Evolutionary conservation across 306 rosid species (phyloP).

Genomic region (Vachellia collinsii): DNA sequence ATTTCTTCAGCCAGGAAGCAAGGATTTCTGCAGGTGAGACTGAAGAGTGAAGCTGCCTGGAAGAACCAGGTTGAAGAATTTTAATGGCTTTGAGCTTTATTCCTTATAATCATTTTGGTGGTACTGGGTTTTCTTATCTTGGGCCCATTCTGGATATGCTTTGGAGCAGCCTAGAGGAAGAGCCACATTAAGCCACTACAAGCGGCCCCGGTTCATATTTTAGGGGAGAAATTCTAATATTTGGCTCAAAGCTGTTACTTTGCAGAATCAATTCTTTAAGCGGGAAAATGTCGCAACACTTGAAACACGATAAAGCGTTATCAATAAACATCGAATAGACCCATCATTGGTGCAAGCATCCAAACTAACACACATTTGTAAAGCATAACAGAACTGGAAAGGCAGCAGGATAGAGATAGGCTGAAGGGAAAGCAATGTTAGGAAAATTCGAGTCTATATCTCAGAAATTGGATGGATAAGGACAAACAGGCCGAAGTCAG

Average conservation of each 20-base stretch:
- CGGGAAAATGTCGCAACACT: not conserved
- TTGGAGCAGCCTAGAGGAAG: not conserved
- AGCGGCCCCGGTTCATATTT: no score
- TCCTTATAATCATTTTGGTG: not conserved
- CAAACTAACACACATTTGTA: conserved; percentile 20
- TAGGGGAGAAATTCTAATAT: not conserved
- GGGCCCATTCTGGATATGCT: not conserved
- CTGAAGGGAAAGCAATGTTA: conserved; percentile 24
- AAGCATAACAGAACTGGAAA: conserved; percentile 16
- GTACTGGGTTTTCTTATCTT: not conserved
- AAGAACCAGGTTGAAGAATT: no score
- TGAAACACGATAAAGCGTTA: not conserved
- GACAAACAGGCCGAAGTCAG: conserved; percentile 17
- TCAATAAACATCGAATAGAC: not conserved
- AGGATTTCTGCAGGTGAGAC: not conserved
- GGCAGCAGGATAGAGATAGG: not conserved
- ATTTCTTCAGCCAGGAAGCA: not conserved
- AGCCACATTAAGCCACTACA: no score
- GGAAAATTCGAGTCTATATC: conserved; percentile 41
- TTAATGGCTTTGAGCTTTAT: not conserved
- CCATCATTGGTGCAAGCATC: conserved; percentile 35
- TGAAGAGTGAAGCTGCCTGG: not conserved
- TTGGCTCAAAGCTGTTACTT: not conserved
- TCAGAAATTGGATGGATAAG: conserved; percentile 26
- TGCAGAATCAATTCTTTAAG: no score